A percentile compares a stretch with the other conserved stretches of the same genome.
phyloP scores from a whole-genome alignment of 768 basidiomycete species.

The Hygrocybe punicea region DNA sequence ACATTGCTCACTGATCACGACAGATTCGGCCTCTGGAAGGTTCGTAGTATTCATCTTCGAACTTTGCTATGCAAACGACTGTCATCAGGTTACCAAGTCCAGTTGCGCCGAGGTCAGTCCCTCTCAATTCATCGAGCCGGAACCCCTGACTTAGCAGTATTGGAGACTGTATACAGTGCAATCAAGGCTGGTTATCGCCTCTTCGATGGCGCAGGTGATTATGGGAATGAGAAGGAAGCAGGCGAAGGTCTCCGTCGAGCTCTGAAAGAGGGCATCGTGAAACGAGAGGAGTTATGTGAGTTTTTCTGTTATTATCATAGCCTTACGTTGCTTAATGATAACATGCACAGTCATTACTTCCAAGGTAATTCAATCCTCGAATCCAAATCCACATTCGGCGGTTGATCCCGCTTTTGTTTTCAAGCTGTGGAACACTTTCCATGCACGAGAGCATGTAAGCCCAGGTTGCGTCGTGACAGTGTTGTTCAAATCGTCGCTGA shows the following conservation, averaged over 20 bases:
- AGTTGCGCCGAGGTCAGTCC: slow-evolving; percentile 56
- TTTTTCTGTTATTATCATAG: slow-evolving; percentile 10
- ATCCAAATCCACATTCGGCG: background rate
- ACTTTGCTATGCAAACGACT: slow-evolving; percentile 7
- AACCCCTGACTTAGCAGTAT: background rate
- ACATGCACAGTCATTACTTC: slow-evolving; percentile 82
- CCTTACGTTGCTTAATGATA: slow-evolving; percentile 47
- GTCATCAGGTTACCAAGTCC: slow-evolving; percentile 52
- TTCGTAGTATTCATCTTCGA: slow-evolving; percentile 39
- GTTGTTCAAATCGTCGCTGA: slow-evolving; percentile 17
- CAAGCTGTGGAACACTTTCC: slow-evolving; percentile 87
- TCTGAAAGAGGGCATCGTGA: slow-evolving; percentile 77
- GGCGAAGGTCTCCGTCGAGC: slow-evolving; percentile 76
- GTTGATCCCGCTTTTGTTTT: background rate
- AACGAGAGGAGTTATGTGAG: slow-evolving; percentile 83
- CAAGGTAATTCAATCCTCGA: slow-evolving; percentile 46
- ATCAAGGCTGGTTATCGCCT: slow-evolving; percentile 86
- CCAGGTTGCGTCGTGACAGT: slow-evolving; percentile 25
- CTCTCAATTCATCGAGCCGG: background rate
- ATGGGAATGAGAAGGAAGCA: slow-evolving; percentile 86
- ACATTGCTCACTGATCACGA: background rate
- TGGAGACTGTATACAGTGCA: slow-evolving; percentile 77
- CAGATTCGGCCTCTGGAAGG: slow-evolving; percentile 75
- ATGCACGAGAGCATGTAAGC: slow-evolving; percentile 73
- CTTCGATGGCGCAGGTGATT: slow-evolving; percentile 81